Evolutionary conservation across 257 asterid species (phyloP), one percentile per base, ranked within the genome.

Genomic region (Leptodermis oblonga): DNA sequence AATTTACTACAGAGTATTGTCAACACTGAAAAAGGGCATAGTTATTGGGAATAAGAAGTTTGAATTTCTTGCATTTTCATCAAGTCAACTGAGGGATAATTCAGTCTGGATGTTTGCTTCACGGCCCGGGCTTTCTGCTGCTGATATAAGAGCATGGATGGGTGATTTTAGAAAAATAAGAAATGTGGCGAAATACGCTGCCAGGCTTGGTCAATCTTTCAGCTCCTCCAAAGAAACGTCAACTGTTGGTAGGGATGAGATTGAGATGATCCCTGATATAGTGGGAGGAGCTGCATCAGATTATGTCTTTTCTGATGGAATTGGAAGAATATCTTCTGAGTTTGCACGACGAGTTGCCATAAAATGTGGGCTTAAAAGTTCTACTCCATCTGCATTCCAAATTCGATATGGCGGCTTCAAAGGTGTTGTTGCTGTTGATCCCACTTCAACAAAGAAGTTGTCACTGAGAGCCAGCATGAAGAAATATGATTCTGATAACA

Each of bases 121-220:
- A n/a, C n/a, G n/a, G n/a, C n/a, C n/a, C n/a, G n/a, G n/a, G n/a
- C n/a, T n/a, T n/a, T n/a, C n/a, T n/a, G n/a, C 93, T 45, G 80
- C 84, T 74, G 79, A 63, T 46, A 90, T 90, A 53, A 85, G 98
- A 73, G 43, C 22, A 26, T 90, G 97, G 96, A 90, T 92, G 98
- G 98, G 98, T 0, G 85, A 92, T 52, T 92, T 90, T 76, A 73
- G 75, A 4, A 26, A 73, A 51, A 92, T 92, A 61, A 83, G 75
- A 76, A 92, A 92, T 13, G 96, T 92, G 63, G 96, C 97, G 0
- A 92, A 92, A 70, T 90, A 90, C 78, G 93, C 98, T n/a, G 97
- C 98, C 0, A 83, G 98, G 78, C 97, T 92, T n/a, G 98, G 96
- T n/a, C 97, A 90, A 71, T 90, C 98, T 90, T n/a, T n/a, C n/a